Percentiles rank a stretch among this genome's conserved stretches.
Conservation (phyloP, 2,329 filamentous ascomycete species). For the Colletotrichum tofieldiae region DNA sequence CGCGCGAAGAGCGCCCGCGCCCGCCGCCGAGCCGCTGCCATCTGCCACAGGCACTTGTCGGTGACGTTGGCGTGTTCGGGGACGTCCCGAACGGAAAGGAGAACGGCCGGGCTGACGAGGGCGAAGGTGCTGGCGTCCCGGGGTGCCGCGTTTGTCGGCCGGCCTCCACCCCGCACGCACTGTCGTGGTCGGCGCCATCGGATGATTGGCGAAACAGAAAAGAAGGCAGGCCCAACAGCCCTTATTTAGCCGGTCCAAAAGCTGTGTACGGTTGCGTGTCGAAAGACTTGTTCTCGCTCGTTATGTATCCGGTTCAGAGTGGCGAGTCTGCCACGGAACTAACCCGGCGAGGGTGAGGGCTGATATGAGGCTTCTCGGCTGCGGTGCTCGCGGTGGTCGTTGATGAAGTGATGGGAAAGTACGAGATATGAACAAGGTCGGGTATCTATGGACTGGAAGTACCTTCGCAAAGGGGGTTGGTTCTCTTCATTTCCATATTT, state of each 20-base stretch:
- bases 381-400: background rate
- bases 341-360: background rate
- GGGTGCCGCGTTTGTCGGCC: background rate
- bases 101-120: background rate
- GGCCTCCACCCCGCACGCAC: background rate
- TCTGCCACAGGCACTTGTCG: too few relatives aligned
- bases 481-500: too few relatives aligned
- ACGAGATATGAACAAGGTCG: too few relatives aligned
- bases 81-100: background rate
- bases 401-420: too few relatives aligned
- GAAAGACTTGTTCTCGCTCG: background rate
- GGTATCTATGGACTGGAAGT: background rate
- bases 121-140: background rate
- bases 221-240: background rate
- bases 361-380: background rate
- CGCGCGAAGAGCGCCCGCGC: too few relatives aligned
- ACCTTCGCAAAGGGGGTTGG: background rate
- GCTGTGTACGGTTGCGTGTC: background rate
- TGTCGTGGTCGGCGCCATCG: background rate
- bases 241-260: background rate
- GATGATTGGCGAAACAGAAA: background rate
- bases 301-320: background rate
- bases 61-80: too few relatives aligned
- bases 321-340: background rate
- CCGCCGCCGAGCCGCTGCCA: too few relatives aligned